These are phyloP conservation scores for Zymoseptoria pseudotritici DNA, from an alignment of 2,329 filamentous ascomycete genomes.

Conservation along the genomic window DNA sequence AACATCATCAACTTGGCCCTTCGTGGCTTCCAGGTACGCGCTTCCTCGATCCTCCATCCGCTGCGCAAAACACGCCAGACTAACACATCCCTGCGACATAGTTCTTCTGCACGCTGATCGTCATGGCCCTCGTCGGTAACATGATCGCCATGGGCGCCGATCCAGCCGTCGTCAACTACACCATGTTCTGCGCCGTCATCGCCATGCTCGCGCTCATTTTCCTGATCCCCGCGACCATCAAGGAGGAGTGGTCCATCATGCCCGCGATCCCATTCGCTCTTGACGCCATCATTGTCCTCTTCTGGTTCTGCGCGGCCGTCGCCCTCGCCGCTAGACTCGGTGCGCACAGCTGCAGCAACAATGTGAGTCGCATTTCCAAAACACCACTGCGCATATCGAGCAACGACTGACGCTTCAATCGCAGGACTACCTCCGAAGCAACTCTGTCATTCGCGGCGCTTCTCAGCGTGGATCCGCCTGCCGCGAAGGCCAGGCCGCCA, in stretches of 20 bases:
- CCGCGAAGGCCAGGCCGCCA: slow-evolving; percentile 65
- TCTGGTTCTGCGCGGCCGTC: slow-evolving; percentile 64
- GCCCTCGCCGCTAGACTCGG: slow-evolving; percentile 62
- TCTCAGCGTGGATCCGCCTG: slow-evolving; percentile 54
- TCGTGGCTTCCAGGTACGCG: slow-evolving; percentile 22
- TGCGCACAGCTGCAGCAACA: slow-evolving; percentile 60
- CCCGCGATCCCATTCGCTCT: slow-evolving; percentile 49
- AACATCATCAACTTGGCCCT: slow-evolving; percentile 23
- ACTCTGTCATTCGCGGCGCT: slow-evolving; percentile 42
- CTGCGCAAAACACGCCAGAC: not conserved
- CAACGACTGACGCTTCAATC: not conserved
- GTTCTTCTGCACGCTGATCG: slow-evolving; percentile 53
- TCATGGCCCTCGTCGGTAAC: slow-evolving; percentile 56
- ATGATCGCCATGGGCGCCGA: slow-evolving; percentile 48
- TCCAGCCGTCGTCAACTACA: slow-evolving; percentile 50
- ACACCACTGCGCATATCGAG: slow-evolving; percentile 4
- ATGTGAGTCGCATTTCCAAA: slow-evolving; percentile 35
- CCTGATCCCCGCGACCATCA: slow-evolving; percentile 51
- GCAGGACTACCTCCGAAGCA: slow-evolving; percentile 32
- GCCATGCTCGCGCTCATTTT: slow-evolving; percentile 59
- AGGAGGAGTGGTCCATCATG: slow-evolving; percentile 44
- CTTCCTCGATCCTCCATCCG: not conserved
- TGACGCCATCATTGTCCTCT: slow-evolving; percentile 55
- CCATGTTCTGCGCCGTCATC: slow-evolving; percentile 63
- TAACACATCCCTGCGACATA: slow-evolving; percentile 22